These are phyloP conservation scores for Priceomyces haplophilus DNA, from an alignment of 805 yeast species.

Conservation along the genomic window DNA sequence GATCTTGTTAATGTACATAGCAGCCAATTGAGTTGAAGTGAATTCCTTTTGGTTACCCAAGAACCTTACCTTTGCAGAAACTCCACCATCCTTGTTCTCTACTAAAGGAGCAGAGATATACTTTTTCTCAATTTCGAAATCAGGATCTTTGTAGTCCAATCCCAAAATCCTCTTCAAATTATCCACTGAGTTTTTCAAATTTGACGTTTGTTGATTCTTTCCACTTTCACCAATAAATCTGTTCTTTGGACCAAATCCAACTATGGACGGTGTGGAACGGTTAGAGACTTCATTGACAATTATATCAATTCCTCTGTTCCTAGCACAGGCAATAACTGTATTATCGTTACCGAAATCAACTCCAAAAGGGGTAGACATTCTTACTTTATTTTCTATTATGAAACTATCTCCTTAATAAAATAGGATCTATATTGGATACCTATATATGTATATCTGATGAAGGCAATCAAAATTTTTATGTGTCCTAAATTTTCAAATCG, in stretches of 20 bases:
- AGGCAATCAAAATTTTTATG: slow-evolving; percentile 10
- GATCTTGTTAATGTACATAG: slow-evolving; percentile 91
- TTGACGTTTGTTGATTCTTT: slow-evolving; percentile 93
- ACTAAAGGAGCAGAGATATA: slow-evolving; percentile 71
- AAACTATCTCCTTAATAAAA: slow-evolving; percentile 1
- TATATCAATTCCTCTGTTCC: slow-evolving; percentile 97
- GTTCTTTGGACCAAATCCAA: slow-evolving; percentile 87
- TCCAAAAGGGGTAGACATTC: slow-evolving; percentile 93
- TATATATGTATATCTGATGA: slow-evolving; percentile 5
- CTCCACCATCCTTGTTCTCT: slow-evolving; percentile 65
- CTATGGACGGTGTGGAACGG: slow-evolving; percentile 88
- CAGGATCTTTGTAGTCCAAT: slow-evolving; percentile 69
- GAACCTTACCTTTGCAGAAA: slow-evolving; percentile 84
- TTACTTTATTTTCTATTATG: slow-evolving; percentile 11
- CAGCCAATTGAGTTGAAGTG: slow-evolving; percentile 86
- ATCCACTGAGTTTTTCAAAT: slow-evolving; percentile 93
- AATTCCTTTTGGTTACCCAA: slow-evolving; percentile 75
- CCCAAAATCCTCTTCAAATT: slow-evolving; percentile 93
- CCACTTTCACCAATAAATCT: slow-evolving; percentile 95
- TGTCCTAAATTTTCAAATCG: slow-evolving; percentile 2
- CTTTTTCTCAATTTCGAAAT: slow-evolving; percentile 68
- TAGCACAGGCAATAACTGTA: slow-evolving; percentile 92
- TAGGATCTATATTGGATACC: slow-evolving; percentile 2
- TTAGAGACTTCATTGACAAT: slow-evolving; percentile 98
- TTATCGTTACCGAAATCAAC: slow-evolving; percentile 95